These are phyloP conservation scores for Erodium texanum DNA, from an alignment of 441 rosid genomes.

Conservation along the genomic window DNA sequence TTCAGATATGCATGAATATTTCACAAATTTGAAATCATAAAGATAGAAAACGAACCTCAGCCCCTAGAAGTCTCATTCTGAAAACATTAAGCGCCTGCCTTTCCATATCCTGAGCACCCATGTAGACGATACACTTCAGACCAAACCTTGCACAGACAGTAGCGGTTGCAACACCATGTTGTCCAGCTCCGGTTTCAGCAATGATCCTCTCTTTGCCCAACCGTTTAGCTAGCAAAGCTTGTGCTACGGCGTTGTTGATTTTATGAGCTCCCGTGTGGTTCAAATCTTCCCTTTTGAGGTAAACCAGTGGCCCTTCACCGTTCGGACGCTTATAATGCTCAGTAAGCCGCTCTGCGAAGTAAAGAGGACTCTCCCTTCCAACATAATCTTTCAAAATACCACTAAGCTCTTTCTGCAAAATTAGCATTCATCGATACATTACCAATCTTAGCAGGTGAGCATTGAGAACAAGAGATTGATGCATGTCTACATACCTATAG, in stretches of 20 bases:
- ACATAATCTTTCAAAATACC: conserved; percentile 83
- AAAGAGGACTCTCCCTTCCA: conserved; percentile 89
- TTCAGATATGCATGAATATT: no score
- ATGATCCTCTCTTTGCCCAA: conserved; percentile 73
- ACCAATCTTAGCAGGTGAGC: background rate
- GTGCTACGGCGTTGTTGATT: conserved; percentile 88
- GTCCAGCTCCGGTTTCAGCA: conserved; percentile 96
- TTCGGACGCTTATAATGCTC: conserved; percentile 65
- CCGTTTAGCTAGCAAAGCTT: conserved; percentile 74
- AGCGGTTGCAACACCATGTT: conserved; percentile 95
- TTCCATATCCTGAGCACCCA: conserved; percentile 96
- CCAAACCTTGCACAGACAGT: conserved; percentile 89
- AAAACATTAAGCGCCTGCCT: conserved; percentile 84
- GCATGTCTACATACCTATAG: no score
- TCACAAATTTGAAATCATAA: no score
- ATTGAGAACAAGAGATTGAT: conserved; percentile 1
- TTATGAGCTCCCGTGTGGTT: conserved; percentile 94
- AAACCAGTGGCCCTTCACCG: conserved; percentile 78
- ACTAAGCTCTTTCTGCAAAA: conserved; percentile 54
- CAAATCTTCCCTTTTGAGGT: conserved; percentile 87
- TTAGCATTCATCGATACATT: background rate
- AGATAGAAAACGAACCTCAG: conserved; percentile 68
- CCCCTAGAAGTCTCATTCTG: conserved; percentile 88
- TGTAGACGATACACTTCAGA: conserved; percentile 64
- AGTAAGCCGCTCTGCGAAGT: conserved; percentile 75